Conservation (phyloP, 441 rosid genomes). For the Pelargonium myrrhifolium region DNA sequence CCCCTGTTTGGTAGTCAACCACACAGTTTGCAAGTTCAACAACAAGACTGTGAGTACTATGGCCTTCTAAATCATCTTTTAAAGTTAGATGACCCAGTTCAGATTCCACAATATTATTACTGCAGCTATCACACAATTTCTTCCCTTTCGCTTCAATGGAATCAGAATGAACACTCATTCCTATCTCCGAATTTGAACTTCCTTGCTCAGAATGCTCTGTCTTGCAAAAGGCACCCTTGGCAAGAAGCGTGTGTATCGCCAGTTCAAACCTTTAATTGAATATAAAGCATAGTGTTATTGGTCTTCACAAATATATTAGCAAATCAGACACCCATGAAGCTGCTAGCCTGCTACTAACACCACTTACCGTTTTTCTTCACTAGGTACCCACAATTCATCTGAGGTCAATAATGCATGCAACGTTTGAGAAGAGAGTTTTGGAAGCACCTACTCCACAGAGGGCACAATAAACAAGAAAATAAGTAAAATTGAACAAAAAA, state of each 20-base stretch:
- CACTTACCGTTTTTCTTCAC: constrained; percentile 84
- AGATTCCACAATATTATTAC: constrained; percentile 46
- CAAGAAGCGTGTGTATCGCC: constrained; percentile 63
- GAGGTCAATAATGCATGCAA: constrained; percentile 85
- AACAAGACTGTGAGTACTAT: constrained; percentile 31
- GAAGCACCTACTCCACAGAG: constrained; percentile 60
- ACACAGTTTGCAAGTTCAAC: constrained; percentile 51
- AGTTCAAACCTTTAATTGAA: constrained; percentile 67
- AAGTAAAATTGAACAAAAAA: constrained; percentile 13
- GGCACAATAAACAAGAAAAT: constrained; percentile 14
- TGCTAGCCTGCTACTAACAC: constrained; percentile 15
- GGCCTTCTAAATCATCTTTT: constrained; percentile 36
- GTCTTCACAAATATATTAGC: constrained; percentile 15
- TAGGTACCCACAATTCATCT: constrained; percentile 84
- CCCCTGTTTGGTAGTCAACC: constrained; percentile 41
- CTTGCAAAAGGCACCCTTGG: constrained; percentile 56
- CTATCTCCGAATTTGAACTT: constrained; percentile 41
- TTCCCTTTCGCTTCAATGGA: constrained; percentile 47
- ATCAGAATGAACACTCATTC: constrained; percentile 36
- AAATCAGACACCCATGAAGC: constrained; percentile 17
- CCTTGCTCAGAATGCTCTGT: constrained; percentile 52
- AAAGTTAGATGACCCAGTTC: constrained; percentile 45
- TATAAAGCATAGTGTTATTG: constrained; percentile 19
- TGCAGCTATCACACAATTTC: constrained; percentile 37
- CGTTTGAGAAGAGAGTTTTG: constrained; percentile 85